Evolutionary conservation across 352 stramenopile genomes (phyloP).

Genomic region (Globisporangium camurandrum): DNA sequence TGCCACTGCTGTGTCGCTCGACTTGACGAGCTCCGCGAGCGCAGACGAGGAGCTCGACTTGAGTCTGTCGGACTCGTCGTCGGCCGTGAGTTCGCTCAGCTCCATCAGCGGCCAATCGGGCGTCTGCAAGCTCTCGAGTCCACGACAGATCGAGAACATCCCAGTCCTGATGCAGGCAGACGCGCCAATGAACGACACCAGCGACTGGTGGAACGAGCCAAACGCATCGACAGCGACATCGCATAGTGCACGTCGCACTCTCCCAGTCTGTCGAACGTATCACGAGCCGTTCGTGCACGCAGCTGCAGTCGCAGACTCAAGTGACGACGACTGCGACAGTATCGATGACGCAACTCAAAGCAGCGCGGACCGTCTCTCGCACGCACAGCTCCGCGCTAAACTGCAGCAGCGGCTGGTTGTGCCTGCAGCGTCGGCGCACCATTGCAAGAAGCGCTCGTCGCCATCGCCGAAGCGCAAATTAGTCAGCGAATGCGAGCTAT

Average conservation of each 20-base stretch:
- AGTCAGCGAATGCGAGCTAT: background rate
- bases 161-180: background rate
- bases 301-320: background rate
- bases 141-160: constrained; percentile 11
- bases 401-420: background rate
- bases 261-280: background rate
- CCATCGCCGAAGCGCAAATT: background rate
- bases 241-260: background rate
- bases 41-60: constrained; percentile 1
- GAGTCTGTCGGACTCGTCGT: constrained; percentile 1
- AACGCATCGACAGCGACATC: background rate
- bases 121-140: background rate
- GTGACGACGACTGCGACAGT: background rate
- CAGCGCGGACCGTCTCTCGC: background rate
- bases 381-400: background rate
- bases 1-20: background rate
- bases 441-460: background rate
- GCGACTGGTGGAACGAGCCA: too few species aligned
- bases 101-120: background rate
- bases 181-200: background rate
- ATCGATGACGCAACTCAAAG: background rate
- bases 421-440: background rate
- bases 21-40: background rate
- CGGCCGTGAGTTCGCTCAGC: constrained; percentile 5
- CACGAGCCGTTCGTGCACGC: background rate